Evolutionary conservation across 2,329 filamentous ascomycete species (phyloP), one percentile per base, ranked within the genome.

Genomic region (Aureobasidium sp.): DNA sequence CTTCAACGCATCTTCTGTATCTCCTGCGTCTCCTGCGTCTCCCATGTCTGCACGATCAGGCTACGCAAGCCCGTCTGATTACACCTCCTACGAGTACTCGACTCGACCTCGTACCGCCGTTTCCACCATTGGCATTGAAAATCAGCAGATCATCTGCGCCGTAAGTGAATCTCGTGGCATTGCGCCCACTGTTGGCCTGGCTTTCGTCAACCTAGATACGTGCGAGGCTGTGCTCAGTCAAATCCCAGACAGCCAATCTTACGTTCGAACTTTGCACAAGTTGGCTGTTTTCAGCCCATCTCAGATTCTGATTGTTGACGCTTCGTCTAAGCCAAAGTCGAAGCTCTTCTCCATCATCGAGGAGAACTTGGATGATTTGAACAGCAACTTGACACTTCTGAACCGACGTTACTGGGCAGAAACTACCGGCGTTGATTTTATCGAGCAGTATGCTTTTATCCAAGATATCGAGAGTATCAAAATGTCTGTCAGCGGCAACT

Each of bases 221-320:
- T 87, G 86, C 34, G 89, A 95, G 69, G 87, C 83, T 14, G 81
- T 90, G 24, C 77, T 97, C 34, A 94, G 88, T 64, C 89, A 96
- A 63, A 91, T 97, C 58, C 90, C 86, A 64, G 91, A 97, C 67
- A 94, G 85, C 54, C 90, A 95, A 66, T 94, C 90, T 29, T 97
- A 95, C 65, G 84, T 90, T 54, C 85, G 84, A 63, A 95, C 90
- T 0, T 75, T 95, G 25, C 88, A 95, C 68, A 95, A 96, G 66
- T 77, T 97, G 29, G 80, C 81, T 49, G 82, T 95, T 21, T 86
- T 88, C 61, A 80, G 85, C 21, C 90, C 91, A 0, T 86, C 84
- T 2, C 82, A 85, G 58, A 86, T 96, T 45, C 71, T 97, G 1
- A 84, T 95, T 60, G 83, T 89, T 63, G 79, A 79, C 4, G 85